Conservation (phyloP, 192 early-diverging fungal species). For the Paraglomus occultum region DNA sequence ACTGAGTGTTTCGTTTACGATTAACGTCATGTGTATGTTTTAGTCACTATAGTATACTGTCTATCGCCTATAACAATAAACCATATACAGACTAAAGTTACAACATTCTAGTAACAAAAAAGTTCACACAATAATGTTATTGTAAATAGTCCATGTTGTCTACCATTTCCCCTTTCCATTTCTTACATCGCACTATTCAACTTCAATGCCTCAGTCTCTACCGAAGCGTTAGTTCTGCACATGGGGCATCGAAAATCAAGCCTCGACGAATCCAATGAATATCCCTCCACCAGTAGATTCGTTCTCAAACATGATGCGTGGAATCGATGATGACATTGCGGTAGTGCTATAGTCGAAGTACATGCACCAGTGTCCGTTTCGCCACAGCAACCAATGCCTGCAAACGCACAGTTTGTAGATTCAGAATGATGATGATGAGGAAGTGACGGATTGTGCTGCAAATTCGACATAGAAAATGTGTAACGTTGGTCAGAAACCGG, state of each 20-base stretch:
- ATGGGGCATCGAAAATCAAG: slow-evolving; percentile 14
- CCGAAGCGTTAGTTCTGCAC: slow-evolving; percentile 11
- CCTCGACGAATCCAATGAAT: neutral
- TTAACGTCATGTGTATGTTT: too few relatives aligned
- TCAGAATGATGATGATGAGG: slow-evolving; percentile 3
- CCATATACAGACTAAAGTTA: too few relatives aligned
- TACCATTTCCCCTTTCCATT: too few relatives aligned
- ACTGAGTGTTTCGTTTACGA: too few relatives aligned
- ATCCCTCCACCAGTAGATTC: slow-evolving; percentile 18
- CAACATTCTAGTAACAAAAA: too few relatives aligned
- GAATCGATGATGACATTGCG: slow-evolving; percentile 26
- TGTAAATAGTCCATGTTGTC: too few relatives aligned
- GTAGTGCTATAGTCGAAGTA: slow-evolving; percentile 14
- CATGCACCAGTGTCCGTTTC: neutral
- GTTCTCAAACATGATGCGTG: slow-evolving; percentile 26
- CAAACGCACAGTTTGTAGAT: neutral
- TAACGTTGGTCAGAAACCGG: neutral
- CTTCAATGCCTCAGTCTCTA: slow-evolving; percentile 2
- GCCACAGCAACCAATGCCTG: slow-evolving; percentile 20
- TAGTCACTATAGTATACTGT: too few relatives aligned
- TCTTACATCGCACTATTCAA: too few relatives aligned
- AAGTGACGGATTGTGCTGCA: neutral
- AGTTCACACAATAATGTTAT: too few relatives aligned
- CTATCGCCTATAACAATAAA: too few relatives aligned
- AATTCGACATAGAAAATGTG: neutral